Conservation (phyloP, 2,329 filamentous ascomycete species). For the Ascochyta pisi region DNA sequence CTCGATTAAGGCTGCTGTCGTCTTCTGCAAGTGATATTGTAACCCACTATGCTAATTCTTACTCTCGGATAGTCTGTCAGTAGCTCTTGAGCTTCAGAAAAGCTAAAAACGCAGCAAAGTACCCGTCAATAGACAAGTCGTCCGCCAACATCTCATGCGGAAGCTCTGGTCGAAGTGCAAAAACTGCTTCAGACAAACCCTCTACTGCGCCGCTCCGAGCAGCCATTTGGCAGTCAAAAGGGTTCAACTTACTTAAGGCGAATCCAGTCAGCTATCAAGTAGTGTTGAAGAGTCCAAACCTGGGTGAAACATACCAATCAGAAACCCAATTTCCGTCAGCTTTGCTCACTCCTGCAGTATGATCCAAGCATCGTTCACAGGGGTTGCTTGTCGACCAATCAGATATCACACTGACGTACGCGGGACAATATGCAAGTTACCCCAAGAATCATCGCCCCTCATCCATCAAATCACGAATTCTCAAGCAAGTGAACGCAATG, state of each 20-base stretch:
- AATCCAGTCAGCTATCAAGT: no score
- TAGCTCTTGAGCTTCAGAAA: background rate
- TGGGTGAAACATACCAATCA: no score
- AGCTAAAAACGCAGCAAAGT: background rate
- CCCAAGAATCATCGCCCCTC: background rate
- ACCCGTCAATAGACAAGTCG: background rate
- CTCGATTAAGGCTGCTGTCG: constrained; percentile 4
- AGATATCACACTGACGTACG: background rate
- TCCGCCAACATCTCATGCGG: background rate
- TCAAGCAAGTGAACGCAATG: background rate
- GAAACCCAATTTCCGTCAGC: no score
- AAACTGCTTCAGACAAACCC: no score
- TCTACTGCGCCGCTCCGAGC: no score
- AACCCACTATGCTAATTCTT: background rate
- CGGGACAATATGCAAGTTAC: background rate
- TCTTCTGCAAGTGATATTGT: constrained; percentile 2
- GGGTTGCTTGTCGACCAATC: constrained; percentile 1
- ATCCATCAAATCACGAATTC: background rate
- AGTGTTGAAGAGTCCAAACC: no score
- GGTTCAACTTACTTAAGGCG: no score
- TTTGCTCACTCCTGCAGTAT: background rate
- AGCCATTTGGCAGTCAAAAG: no score
- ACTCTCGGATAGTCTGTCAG: background rate
- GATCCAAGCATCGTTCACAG: constrained; percentile 1
- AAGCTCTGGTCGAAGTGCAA: background rate